Conservation (phyloP, 345 rosid species). For the Citrus trifoliata region DNA sequence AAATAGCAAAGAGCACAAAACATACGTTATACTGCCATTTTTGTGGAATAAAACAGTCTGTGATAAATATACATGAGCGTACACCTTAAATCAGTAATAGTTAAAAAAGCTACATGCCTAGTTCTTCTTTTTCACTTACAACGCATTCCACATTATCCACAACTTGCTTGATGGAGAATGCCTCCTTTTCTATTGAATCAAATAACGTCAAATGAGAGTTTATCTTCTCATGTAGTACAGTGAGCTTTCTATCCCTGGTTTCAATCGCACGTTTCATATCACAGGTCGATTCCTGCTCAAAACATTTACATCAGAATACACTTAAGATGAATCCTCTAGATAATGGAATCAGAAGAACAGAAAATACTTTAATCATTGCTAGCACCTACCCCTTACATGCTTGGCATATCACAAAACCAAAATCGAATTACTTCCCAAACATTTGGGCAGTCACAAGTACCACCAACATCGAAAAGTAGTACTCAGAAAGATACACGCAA, state of each 20-base stretch:
- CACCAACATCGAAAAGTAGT: not conserved
- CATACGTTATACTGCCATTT: not conserved
- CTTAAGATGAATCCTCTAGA: not conserved
- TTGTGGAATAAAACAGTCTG: constrained; percentile 3
- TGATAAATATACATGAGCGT: constrained; percentile 9
- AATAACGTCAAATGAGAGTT: constrained; percentile 62
- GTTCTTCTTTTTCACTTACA: constrained; percentile 67
- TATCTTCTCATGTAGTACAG: constrained; percentile 46
- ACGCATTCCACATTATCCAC: constrained; percentile 49
- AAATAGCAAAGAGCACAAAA: constrained; percentile 22
- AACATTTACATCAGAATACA: not conserved
- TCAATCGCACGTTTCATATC: constrained; percentile 66
- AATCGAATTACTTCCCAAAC: not conserved
- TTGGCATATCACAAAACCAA: not conserved
- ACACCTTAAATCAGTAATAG: constrained; percentile 18
- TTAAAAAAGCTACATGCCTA: constrained; percentile 56
- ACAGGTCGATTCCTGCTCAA: constrained; percentile 63
- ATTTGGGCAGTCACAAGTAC: not conserved
- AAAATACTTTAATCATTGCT: not conserved
- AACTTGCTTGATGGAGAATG: constrained; percentile 54
- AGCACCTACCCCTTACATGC: not conserved
- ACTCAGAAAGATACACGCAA: not conserved
- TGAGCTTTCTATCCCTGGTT: constrained; percentile 50
- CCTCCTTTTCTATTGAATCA: constrained; percentile 79
- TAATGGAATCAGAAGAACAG: not conserved